These are phyloP conservation scores for Pseudocercospora pini-densiflorae DNA, from an alignment of 2,329 filamentous ascomycete genomes.

Conservation along the genomic window DNA sequence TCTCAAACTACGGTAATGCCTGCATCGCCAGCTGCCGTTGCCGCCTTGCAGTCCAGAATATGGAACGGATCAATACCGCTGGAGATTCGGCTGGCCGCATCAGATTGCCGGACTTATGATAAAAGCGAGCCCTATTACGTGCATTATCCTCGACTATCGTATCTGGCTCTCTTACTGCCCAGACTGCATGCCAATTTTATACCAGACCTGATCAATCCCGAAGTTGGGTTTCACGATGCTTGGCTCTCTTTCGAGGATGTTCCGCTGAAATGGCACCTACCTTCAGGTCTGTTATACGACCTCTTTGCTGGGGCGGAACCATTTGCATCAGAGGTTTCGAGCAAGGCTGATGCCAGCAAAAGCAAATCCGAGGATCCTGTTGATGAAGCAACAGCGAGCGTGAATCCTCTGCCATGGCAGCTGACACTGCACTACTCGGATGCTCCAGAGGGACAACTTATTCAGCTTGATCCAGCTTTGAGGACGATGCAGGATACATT, in stretches of 20 bases:
- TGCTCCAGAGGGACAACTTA: constrained; percentile 62
- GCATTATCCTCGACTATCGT: constrained; percentile 67
- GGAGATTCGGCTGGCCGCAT: constrained; percentile 62
- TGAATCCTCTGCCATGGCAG: constrained; percentile 61
- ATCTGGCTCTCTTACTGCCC: constrained; percentile 68
- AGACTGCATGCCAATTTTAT: constrained; percentile 67
- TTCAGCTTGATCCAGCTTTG: constrained; percentile 59
- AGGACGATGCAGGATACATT: constrained; percentile 67
- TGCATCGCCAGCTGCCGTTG: constrained; percentile 33
- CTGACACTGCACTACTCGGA: constrained; percentile 65
- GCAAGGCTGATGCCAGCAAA: background rate
- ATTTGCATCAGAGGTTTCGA: constrained; percentile 36
- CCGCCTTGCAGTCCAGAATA: constrained; percentile 53
- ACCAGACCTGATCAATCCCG: constrained; percentile 61
- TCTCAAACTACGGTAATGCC: constrained; percentile 31
- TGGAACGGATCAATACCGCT: constrained; percentile 66
- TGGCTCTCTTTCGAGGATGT: constrained; percentile 72
- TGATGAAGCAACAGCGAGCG: constrained; percentile 6
- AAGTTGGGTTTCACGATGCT: constrained; percentile 56
- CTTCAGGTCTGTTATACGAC: constrained; percentile 70
- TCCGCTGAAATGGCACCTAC: constrained; percentile 73
- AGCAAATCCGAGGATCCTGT: constrained; percentile 20
- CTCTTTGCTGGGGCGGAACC: constrained; percentile 65
- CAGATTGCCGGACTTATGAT: constrained; percentile 65
- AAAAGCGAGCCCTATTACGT: constrained; percentile 65